Evolutionary conservation across 345 rosid genomes (phyloP), one percentile per base, ranked within the genome.

Genomic region (Populus nigra): DNA sequence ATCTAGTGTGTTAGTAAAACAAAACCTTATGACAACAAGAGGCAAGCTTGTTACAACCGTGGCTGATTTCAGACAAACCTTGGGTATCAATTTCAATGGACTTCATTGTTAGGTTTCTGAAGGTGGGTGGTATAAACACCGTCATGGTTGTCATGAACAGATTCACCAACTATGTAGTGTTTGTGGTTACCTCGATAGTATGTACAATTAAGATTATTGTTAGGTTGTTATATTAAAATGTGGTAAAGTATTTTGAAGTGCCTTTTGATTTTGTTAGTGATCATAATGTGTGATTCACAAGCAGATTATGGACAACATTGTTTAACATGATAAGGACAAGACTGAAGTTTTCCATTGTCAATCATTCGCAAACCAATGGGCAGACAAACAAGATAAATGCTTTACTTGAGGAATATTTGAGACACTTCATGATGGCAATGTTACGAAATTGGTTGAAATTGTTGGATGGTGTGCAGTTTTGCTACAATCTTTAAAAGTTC

Each of bases 401-500:
- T 53, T 4, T 53, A 1, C 3, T 20, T 0, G 11, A 53, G 3
- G 23, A 53, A 53, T 7, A 53, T 53, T 53, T 7, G 4, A 53
- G 23, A 53, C 59, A 53, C 3, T 53, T 1, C n/a, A 18, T 53
- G 23, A 20, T 8, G 17, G 5, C 0, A 2, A 53, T 53, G 4
- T 3, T 20, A 53, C 3, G 8, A 53, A 20, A 53, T 8, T 53
- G 2, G 23, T 20, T 53, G 23, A n/a, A 7, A 5, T 53, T 53
- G n/a, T 3, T 53, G 0, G 11, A 53, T 20, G 2, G 3, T 53
- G 0, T 0, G 11, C n/a, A 53, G 0, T 20, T 53, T 53, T 53
- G 23, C 23, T 53, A 53, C 9, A 20, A 53, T 53, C 9, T 53
- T 53, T 1, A 53, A 53, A 53, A 20, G 0, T 53, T n/a, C 11